phyloP scores from a whole-genome alignment of 1,284 basidiomycete species.

The Pyrrhoderma lamaoense region DNA sequence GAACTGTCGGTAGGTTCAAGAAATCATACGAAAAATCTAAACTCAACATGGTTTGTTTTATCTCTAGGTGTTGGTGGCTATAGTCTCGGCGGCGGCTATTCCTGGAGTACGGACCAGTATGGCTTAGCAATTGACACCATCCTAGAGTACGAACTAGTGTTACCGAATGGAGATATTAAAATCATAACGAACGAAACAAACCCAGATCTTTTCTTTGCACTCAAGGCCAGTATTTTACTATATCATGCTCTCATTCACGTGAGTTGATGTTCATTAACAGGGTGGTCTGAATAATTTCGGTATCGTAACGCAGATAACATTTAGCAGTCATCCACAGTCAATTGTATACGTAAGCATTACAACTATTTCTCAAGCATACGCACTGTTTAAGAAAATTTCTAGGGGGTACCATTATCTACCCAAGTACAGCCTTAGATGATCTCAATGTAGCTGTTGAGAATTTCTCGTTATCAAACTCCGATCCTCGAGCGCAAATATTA shows the following conservation, averaged over 20 bases:
- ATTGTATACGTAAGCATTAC: slow-evolving; percentile 5
- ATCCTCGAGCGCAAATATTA: slow-evolving; percentile 13
- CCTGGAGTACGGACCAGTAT: slow-evolving; percentile 17
- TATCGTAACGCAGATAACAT: slow-evolving; percentile 9
- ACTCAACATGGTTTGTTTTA: too few species aligned
- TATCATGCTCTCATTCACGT: too few species aligned
- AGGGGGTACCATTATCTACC: too few species aligned
- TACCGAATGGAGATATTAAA: slow-evolving; percentile 10
- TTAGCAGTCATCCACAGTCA: slow-evolving; percentile 4
- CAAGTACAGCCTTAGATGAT: background rate
- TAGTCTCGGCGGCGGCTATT: slow-evolving; percentile 16
- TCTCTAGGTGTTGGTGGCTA: slow-evolving; percentile 16
- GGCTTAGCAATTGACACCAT: slow-evolving; percentile 16
- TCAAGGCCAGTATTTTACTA: background rate
- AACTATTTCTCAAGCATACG: background rate
- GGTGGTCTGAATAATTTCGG: slow-evolving; percentile 18
- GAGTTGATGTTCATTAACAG: too few species aligned
- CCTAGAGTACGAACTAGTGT: slow-evolving; percentile 9
- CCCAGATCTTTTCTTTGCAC: slow-evolving; percentile 17
- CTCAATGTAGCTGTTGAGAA: slow-evolving; percentile 10
- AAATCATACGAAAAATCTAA: too few species aligned
- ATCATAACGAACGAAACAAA: slow-evolving; percentile 11
- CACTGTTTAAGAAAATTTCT: background rate
- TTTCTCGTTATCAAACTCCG: slow-evolving; percentile 14
- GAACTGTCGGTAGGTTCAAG: slow-evolving; percentile 20